Conservation (phyloP, 1,284 basidiomycete genomes). For the Cystobasidiaceae sp. region DNA sequence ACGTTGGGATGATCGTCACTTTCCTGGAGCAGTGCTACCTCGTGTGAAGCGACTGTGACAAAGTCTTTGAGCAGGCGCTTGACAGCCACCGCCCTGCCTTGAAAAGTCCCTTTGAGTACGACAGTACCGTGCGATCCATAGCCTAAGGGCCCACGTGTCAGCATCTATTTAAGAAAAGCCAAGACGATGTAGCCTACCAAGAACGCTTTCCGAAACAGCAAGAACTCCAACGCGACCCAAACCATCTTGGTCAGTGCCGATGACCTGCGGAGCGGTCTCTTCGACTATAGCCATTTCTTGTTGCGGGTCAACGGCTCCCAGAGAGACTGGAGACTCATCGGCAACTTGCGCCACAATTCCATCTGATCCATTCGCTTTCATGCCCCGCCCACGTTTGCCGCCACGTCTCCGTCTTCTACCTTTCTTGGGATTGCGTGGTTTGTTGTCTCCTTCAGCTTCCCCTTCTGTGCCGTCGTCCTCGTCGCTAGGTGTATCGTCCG, state of each 20-base stretch:
- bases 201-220: slow-evolving; percentile 39
- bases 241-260: background rate
- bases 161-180: background rate
- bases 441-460: slow-evolving; percentile 57
- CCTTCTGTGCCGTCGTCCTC: slow-evolving; percentile 54
- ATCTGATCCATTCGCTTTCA: background rate
- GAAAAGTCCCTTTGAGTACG: slow-evolving; percentile 86
- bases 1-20: slow-evolving; percentile 98
- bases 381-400: slow-evolving; percentile 5
- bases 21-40: slow-evolving; percentile 90
- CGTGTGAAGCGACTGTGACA: slow-evolving; percentile 86
- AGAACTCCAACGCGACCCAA: slow-evolving; percentile 36
- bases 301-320: background rate
- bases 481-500: slow-evolving; percentile 1
- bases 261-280: background rate
- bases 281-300: background rate
- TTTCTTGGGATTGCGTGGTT: slow-evolving; percentile 50
- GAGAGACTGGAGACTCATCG: background rate
- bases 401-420: slow-evolving; percentile 52
- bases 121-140: slow-evolving; percentile 96
- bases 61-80: slow-evolving; percentile 94
- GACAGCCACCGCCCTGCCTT: slow-evolving; percentile 92
- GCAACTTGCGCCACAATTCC: background rate
- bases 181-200: slow-evolving; percentile 36
- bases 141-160: slow-evolving; percentile 50